phyloP scores from a whole-genome alignment of 2,329 filamentous ascomycete genomes.

The Talaromyces sp. region DNA sequence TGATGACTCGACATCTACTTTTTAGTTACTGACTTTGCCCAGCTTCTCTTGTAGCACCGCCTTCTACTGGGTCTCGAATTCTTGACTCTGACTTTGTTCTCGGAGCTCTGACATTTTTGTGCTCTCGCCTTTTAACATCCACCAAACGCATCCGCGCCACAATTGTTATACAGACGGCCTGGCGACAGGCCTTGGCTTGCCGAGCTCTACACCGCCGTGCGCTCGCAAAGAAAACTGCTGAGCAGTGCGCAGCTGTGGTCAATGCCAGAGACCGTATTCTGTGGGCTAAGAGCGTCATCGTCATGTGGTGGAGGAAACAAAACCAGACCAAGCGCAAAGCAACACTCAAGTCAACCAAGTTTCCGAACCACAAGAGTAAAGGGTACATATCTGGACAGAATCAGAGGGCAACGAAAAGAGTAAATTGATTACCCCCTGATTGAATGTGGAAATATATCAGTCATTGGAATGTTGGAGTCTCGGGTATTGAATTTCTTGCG shows the following conservation, averaged over 20 bases:
- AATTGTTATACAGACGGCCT: slow-evolving; percentile 49
- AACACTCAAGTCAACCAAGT: background rate
- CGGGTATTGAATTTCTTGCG: background rate
- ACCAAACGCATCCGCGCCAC: slow-evolving; percentile 49
- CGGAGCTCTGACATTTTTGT: slow-evolving; percentile 56
- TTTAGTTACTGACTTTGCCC: slow-evolving; percentile 5
- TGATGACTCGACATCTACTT: background rate
- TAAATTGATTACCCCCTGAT: background rate
- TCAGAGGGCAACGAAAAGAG: background rate
- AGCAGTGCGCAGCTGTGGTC: slow-evolving; percentile 45
- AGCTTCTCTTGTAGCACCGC: slow-evolving; percentile 43
- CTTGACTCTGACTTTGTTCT: slow-evolving; percentile 53
- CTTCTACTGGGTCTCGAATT: slow-evolving; percentile 33
- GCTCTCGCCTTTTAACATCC: slow-evolving; percentile 53
- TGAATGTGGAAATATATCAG: background rate
- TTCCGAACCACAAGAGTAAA: background rate
- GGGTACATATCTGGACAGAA: background rate
- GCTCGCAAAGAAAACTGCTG: slow-evolving; percentile 23
- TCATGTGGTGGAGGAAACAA: slow-evolving; percentile 29
- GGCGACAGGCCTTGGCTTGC: slow-evolving; percentile 32
- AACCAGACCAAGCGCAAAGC: slow-evolving; percentile 16
- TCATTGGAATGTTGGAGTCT: background rate
- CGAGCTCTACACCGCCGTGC: slow-evolving; percentile 18
- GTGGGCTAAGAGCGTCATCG: slow-evolving; percentile 32
- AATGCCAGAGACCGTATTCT: slow-evolving; percentile 39